A percentile compares a stretch with the other conserved stretches of the same genome.
Conservation (phyloP, 495 filamentous ascomycete species). For the Penicillium subrubescens region DNA sequence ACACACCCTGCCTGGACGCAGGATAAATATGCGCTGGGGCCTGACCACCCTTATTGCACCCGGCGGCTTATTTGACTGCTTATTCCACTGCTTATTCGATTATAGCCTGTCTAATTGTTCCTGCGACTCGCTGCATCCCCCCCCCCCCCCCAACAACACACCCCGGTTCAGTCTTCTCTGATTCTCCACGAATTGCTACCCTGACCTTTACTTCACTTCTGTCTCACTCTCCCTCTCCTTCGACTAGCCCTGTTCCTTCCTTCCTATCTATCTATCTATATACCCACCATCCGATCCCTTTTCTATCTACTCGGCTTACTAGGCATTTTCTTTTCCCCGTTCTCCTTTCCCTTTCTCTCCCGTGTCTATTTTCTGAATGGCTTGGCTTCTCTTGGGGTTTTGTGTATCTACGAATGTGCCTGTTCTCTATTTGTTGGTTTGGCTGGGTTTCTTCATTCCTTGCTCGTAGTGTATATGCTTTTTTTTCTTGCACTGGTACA, state of each 20-base stretch:
- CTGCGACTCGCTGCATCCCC: neutral
- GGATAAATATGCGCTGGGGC: constrained; percentile 11
- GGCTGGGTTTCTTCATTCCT: constrained; percentile 12
- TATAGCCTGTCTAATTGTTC: neutral
- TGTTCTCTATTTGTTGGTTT: constrained; percentile 18
- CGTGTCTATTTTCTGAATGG: constrained; percentile 20
- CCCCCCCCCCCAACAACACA: neutral
- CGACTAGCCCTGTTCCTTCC: neutral
- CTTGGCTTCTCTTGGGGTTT: constrained; percentile 26
- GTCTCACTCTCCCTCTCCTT: neutral
- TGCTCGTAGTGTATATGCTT: constrained; percentile 15
- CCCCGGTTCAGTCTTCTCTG: neutral
- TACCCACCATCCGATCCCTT: constrained; percentile 33
- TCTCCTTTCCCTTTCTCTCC: constrained; percentile 2
- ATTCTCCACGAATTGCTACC: neutral
- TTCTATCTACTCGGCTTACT: constrained; percentile 9
- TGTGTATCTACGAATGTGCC: constrained; percentile 27
- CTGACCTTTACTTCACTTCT: constrained; percentile 4
- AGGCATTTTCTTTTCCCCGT: neutral
- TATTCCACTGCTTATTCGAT: neutral
- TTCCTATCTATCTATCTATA: constrained; percentile 20
- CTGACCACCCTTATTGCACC: constrained; percentile 4
- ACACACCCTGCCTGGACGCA: constrained; percentile 25
- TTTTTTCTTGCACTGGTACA: neutral
- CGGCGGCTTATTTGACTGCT: neutral